These are phyloP conservation scores for Diversispora epigaea DNA, from an alignment of 192 early-diverging fungal genomes.

Conservation along the genomic window DNA sequence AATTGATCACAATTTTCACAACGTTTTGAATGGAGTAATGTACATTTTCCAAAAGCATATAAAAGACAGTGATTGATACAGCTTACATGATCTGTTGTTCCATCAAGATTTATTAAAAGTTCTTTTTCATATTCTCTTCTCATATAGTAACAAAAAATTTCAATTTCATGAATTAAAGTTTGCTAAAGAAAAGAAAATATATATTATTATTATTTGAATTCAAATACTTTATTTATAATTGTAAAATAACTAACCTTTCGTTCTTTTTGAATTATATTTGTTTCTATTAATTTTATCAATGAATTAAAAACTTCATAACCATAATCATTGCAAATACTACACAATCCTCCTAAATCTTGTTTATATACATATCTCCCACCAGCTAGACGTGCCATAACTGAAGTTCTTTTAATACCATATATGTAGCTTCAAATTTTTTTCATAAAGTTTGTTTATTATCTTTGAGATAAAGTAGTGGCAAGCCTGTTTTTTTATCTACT, in stretches of 20 bases:
- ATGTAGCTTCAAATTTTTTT: not conserved
- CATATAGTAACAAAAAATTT: not conserved
- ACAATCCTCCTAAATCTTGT: not conserved
- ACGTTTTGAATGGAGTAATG: not conserved
- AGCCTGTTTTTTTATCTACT: not conserved
- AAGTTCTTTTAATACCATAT: not conserved
- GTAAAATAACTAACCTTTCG: not conserved
- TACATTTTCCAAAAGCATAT: not conserved
- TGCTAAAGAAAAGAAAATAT: not conserved
- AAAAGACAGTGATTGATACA: constrained; percentile 9
- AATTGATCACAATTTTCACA: not conserved
- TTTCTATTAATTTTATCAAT: not conserved
- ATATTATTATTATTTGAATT: too few relatives aligned
- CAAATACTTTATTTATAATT: too few relatives aligned
- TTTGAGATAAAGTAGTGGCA: not conserved
- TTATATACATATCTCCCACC: not conserved
- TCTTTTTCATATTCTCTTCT: not conserved
- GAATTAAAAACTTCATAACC: not conserved
- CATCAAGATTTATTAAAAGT: not conserved
- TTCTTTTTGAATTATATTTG: not conserved
- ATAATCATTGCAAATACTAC: constrained; percentile 8
- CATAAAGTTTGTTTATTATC: constrained; percentile 8
- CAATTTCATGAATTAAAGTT: not conserved
- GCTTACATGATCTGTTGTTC: not conserved
- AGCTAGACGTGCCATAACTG: not conserved